Evolutionary conservation across 345 rosid species (phyloP).

Genomic region (Brassica incana): DNA sequence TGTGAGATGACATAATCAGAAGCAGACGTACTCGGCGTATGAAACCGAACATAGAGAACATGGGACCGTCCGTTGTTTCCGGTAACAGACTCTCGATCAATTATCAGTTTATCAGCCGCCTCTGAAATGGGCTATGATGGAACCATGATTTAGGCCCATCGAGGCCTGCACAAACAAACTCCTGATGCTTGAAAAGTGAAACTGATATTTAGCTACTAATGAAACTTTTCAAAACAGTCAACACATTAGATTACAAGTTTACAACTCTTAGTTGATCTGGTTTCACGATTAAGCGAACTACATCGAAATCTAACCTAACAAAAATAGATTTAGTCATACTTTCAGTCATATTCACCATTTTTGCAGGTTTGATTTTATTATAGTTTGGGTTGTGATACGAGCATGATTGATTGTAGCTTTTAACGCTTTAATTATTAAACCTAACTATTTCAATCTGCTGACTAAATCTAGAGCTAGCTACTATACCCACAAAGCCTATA

Average conservation of each 20-base stretch:
- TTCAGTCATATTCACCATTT: constrained; percentile 2
- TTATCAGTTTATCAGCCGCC: not conserved
- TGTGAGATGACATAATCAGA: constrained; percentile 2
- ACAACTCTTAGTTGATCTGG: not conserved
- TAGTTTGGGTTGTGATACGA: not conserved
- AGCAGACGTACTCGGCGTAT: constrained; percentile 7
- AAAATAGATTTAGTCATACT: not conserved
- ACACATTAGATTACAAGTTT: not conserved
- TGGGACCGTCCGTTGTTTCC: constrained; percentile 30
- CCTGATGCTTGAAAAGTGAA: not conserved
- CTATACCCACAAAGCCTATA: not conserved
- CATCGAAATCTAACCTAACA: not conserved
- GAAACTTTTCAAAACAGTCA: not conserved
- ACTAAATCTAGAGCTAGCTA: not conserved
- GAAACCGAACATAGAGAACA: constrained; percentile 19
- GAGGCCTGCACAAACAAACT: not conserved
- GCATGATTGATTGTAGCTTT: not conserved
- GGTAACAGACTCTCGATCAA: constrained; percentile 24
- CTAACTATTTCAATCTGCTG: not conserved
- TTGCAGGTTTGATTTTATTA: not conserved
- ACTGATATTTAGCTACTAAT: not conserved
- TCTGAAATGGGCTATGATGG: not conserved
- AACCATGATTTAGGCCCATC: not conserved
- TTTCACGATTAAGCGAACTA: not conserved
- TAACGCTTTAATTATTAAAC: not conserved